Conservation (phyloP, 305 asterid species). For the Fraxinus baroniana region DNA sequence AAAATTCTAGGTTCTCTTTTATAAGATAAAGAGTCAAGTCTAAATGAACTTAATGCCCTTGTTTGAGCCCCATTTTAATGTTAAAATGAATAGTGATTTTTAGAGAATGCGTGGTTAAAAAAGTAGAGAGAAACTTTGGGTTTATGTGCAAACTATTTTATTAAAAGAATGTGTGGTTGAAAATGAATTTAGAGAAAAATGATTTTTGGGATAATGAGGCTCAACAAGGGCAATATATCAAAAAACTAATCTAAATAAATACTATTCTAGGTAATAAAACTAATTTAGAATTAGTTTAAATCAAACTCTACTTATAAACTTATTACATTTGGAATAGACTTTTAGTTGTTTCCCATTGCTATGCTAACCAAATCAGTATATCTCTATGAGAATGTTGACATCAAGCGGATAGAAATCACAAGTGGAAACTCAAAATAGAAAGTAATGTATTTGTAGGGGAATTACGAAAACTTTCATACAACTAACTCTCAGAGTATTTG, state of each 20-base stretch:
- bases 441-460: neutral
- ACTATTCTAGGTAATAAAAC: neutral
- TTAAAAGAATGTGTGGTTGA: too few species aligned
- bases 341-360: neutral
- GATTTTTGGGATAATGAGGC: too few species aligned
- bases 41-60: neutral
- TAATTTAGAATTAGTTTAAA: neutral
- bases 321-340: neutral
- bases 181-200: too few species aligned
- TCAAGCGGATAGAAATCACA: neutral
- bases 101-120: too few species aligned
- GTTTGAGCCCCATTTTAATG: too few species aligned
- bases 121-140: too few species aligned
- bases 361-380: neutral
- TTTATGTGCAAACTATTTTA: too few species aligned
- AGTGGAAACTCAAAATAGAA: neutral
- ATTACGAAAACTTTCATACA: neutral
- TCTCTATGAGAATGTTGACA: neutral
- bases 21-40: neutral
- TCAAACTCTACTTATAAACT: neutral
- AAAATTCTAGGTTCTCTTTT: neutral
- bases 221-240: neutral
- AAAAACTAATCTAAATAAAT: neutral
- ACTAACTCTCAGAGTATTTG: neutral
- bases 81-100: too few species aligned